These are phyloP conservation scores for Aspergillus baeticus DNA, from an alignment of 495 filamentous ascomycete genomes.

Conservation along the genomic window DNA sequence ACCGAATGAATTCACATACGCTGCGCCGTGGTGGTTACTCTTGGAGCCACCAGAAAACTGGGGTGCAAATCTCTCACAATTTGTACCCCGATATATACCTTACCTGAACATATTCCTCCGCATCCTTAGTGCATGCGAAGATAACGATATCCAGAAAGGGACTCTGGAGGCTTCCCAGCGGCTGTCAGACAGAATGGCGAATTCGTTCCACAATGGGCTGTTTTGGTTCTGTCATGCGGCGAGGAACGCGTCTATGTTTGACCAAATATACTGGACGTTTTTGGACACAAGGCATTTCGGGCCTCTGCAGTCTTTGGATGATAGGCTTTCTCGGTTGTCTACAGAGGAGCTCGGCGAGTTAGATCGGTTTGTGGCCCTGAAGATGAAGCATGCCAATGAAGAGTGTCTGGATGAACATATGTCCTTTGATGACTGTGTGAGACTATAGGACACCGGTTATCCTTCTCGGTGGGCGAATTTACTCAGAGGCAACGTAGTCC, in stretches of 20 bases:
- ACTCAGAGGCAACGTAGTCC: too few relatives aligned
- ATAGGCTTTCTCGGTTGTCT: too few relatives aligned
- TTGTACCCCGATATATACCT: slow-evolving; percentile 4
- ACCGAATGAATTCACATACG: slow-evolving; percentile 21
- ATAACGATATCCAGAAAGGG: slow-evolving; percentile 11
- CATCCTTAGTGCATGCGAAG: slow-evolving; percentile 12
- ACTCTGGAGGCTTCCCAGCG: not conserved
- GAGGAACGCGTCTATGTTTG: slow-evolving; percentile 17
- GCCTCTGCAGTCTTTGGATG: too few relatives aligned
- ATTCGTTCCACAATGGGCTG: slow-evolving; percentile 23
- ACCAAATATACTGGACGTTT: not conserved
- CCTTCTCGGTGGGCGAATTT: too few relatives aligned
- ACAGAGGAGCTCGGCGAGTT: too few relatives aligned
- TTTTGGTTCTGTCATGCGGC: slow-evolving; percentile 22
- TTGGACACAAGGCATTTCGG: too few relatives aligned
- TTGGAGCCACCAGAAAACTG: slow-evolving; percentile 34
- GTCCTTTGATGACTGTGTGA: too few relatives aligned
- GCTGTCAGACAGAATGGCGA: slow-evolving; percentile 20
- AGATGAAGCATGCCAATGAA: too few relatives aligned
- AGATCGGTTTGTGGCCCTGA: too few relatives aligned
- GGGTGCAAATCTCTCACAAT: slow-evolving; percentile 22
- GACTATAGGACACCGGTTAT: too few relatives aligned
- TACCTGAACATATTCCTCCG: slow-evolving; percentile 18
- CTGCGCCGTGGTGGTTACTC: slow-evolving; percentile 45
- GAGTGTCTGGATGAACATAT: too few relatives aligned